These are phyloP conservation scores for Eleusine coracana DNA, from an alignment of 176 grass and related monocot species.

Conservation along the genomic window DNA sequence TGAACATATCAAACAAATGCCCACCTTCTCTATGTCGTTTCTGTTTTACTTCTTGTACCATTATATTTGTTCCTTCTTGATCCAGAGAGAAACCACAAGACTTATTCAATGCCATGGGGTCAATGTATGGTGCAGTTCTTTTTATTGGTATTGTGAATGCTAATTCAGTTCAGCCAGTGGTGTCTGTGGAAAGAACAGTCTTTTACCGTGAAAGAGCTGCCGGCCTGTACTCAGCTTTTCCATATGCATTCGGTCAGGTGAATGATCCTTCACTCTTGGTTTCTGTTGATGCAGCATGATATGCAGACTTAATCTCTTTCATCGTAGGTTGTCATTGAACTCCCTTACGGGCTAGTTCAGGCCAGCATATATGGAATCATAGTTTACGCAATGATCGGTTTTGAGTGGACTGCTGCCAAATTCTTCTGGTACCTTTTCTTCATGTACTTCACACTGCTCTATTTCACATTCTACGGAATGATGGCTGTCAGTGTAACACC, in stretches of 20 bases:
- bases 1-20: background rate
- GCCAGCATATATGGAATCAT: conserved; percentile 61
- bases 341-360: conserved; percentile 76
- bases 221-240: conserved; percentile 87
- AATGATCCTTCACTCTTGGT: conserved; percentile 19
- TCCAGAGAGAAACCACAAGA: conserved; percentile 55
- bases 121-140: conserved; percentile 75
- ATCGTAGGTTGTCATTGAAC: conserved; percentile 71
- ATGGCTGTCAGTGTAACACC: conserved; percentile 79
- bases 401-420: conserved; percentile 76
- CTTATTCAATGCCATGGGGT: conserved; percentile 82
- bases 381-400: conserved; percentile 81
- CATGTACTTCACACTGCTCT: conserved; percentile 89
- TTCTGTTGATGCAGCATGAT: background rate
- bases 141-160: conserved; percentile 74
- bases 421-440: conserved; percentile 95
- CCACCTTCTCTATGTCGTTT: background rate
- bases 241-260: conserved; percentile 97
- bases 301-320: background rate
- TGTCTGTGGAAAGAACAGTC: conserved; percentile 78
- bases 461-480: conserved; percentile 92
- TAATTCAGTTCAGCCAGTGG: conserved; percentile 81
- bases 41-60: background rate
- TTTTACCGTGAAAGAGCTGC: conserved; percentile 96
- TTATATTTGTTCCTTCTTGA: background rate